Percentiles rank a stretch among this genome's conserved stretches.
phyloP scores from a whole-genome alignment of 331 rosid genomes.

The Rhamnella rubrinervis region DNA sequence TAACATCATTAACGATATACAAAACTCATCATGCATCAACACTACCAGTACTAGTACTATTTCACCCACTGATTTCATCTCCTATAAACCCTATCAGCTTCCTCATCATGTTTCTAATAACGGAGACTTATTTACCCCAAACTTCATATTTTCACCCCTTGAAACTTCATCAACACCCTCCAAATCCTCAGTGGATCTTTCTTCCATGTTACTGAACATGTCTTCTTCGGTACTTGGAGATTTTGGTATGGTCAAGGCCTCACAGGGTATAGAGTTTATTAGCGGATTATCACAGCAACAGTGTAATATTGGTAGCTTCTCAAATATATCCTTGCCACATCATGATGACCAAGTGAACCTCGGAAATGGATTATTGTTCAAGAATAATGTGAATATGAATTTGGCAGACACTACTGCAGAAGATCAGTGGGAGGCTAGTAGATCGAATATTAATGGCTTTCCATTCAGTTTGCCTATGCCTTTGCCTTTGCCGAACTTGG shows the following conservation, averaged over 20 bases:
- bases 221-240: slow-evolving; percentile 73
- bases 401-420: slow-evolving; percentile 19
- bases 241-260: slow-evolving; percentile 17
- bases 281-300: slow-evolving; percentile 41
- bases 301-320: slow-evolving; percentile 24
- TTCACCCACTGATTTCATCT: slow-evolving; percentile 48
- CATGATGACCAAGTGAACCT: slow-evolving; percentile 37
- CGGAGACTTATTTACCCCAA: slow-evolving; percentile 33
- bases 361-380: slow-evolving; percentile 32
- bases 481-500: slow-evolving; percentile 54
- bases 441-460: slow-evolving; percentile 32
- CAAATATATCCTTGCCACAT: slow-evolving; percentile 31
- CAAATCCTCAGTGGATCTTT: slow-evolving; percentile 46
- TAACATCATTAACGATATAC: slow-evolving; percentile 33
- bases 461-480: slow-evolving; percentile 34
- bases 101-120: slow-evolving; percentile 29
- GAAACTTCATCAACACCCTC: slow-evolving; percentile 29
- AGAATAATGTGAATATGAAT: slow-evolving; percentile 31
- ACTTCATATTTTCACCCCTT: slow-evolving; percentile 42
- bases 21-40: slow-evolving; percentile 1
- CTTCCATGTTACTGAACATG: slow-evolving; percentile 73
- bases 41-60: slow-evolving; percentile 16
- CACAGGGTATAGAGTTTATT: slow-evolving; percentile 37
- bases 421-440: slow-evolving; percentile 35
- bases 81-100: slow-evolving; percentile 48